Base-by-base conservation (phyloP, 305 asterid genomes). In the Plantago lanceolata region DNA sequence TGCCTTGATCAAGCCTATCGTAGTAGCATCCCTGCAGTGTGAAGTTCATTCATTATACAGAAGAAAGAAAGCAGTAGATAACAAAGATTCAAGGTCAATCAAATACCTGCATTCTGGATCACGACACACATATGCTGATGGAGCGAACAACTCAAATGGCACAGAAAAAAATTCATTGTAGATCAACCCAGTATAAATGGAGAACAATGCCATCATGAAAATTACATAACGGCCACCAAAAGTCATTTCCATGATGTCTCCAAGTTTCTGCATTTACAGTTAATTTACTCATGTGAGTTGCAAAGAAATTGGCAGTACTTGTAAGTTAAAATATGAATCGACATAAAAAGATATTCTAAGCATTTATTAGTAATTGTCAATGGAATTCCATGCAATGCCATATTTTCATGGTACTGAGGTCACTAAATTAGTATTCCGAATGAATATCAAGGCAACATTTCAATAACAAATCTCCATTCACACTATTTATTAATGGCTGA, bases 201-300 rank as follows among this genome's bases (percentile, higher is more conserved):
- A 90, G 81, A 90, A 90, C 28, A 90, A 68, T 35, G 97, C 57
- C 97, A 90, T 90, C 88, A 90, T 17, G 68, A 90, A 3, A 71
- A 90, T 88, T 28, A 90, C 93, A 63, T 90, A 90, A 65, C 97
- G 95, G 61, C 97, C 97, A 40, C 96, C 96, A 57, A 90, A 90
- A 57, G 91, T 71, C 96, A 90, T 86, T 70, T 88, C 97, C 89
- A 76, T 85, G 68, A 90, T 90, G 81, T 90, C 97, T 40, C 96
- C 97, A 62, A 88, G 97, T 86, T 90, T 90, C 97, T 90, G 87
- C 85, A 84, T 70, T 63, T 31, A 61, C 20, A 45, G 64, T 66
- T 33, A 57, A 72, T 59, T n/a, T 56, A 53, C 71, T 74, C 59
- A 64, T 19, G 67, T 53, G 44, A 58, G n/a, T 18, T 15, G 9